Evolutionary conservation across 2,329 filamentous ascomycete genomes (phyloP), one percentile per base, ranked within the genome.

Genomic region (Aspergillus terreus): DNA sequence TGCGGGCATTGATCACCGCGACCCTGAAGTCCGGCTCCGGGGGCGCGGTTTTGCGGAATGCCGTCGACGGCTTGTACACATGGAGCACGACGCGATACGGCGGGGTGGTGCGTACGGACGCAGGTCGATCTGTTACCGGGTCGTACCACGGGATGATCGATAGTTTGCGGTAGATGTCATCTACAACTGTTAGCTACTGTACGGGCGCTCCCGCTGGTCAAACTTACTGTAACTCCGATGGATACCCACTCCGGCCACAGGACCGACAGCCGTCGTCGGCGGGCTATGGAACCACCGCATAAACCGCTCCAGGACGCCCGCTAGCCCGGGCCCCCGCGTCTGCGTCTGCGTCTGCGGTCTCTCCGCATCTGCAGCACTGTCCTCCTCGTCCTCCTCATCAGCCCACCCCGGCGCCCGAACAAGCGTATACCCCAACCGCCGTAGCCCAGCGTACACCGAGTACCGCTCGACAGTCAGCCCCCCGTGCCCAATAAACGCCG

Each of bases 391-490:
- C 3, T 44, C 47, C 2, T 67, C 72, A 68, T 73, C 69, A 30
- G 46, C 44, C 77, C 72, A 79, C 12, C 73, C 79, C 46, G 81
- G 81, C 1, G 89, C 88, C 49, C 92, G 83, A 54, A 87, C 77
- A 15, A 97, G 82, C 46, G 87, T 82, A 73, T 95, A 97, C 15
- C 94, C 92, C 33, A 83, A 77, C 46, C 94, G 82, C 67, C 87
- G 94, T 61, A 99, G 76, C 48, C 91, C 86, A 1, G 90, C 82
- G 68, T 92, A 99, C 25, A 97, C 92, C 46, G 88, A 88, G 62
- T 90, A 97, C 63, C 90, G 84, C 60, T 95, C 90, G 53, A 96
- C 76, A 0, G 80, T 83, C 58, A 86, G 60, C 9, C 77, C 79
- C 25, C 72, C 86, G 21, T 82, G 76, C 1, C 90, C 90, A 57